These are phyloP conservation scores for Populus tomentosa DNA, from an alignment of 441 rosid species.

Conservation along the genomic window DNA sequence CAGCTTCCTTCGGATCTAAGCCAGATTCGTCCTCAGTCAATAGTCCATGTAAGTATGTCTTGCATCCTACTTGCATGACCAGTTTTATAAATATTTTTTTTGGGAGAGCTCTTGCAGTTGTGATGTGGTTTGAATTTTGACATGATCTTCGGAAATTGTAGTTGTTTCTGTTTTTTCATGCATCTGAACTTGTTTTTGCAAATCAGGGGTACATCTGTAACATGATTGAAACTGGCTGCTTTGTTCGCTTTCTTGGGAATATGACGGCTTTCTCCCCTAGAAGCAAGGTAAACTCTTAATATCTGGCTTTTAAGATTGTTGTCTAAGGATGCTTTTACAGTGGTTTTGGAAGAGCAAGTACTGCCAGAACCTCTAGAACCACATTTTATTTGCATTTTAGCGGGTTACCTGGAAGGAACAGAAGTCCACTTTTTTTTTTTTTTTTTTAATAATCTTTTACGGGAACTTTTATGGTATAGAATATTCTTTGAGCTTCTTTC, in stretches of 20 bases:
- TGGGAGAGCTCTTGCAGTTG: background rate
- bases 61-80: slow-evolving; percentile 8
- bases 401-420: background rate
- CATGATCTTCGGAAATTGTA: background rate
- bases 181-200: slow-evolving; percentile 18
- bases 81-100: background rate
- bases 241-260: slow-evolving; percentile 95
- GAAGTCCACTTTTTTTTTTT: background rate
- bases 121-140: background rate
- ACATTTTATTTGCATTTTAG: background rate
- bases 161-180: background rate
- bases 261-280: slow-evolving; percentile 92
- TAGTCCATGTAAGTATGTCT: slow-evolving; percentile 62
- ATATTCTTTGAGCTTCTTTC: background rate
- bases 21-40: slow-evolving; percentile 55
- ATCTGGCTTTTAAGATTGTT: slow-evolving; percentile 2
- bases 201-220: slow-evolving; percentile 91
- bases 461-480: background rate
- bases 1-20: slow-evolving; percentile 73
- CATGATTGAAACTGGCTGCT: slow-evolving; percentile 88
- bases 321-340: background rate
- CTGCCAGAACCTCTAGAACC: background rate
- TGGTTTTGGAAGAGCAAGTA: background rate
- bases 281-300: slow-evolving; percentile 60
- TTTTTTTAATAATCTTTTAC: background rate